These are phyloP conservation scores for Paramecium caudatum DNA, from an alignment of 73 alveolate genomes.

Conservation along the genomic window DNA sequence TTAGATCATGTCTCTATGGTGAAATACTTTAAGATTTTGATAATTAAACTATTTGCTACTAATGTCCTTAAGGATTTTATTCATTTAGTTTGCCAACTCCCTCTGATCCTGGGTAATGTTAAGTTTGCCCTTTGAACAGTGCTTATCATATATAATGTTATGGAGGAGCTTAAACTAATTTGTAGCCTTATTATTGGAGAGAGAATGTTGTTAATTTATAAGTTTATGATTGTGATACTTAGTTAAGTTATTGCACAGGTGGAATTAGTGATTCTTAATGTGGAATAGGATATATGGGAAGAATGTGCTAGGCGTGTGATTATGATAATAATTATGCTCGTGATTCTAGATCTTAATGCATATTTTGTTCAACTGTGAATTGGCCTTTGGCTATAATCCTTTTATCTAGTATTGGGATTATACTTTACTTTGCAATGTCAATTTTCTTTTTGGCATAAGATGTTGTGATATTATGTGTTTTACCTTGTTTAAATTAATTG, in stretches of 20 bases:
- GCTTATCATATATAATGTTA: background rate
- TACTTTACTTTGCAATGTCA: constrained; percentile 22
- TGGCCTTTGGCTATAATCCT: constrained; percentile 38
- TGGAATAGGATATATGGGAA: constrained; percentile 42
- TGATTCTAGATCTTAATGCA: background rate
- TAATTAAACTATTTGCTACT: constrained; percentile 26
- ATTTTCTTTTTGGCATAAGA: constrained; percentile 34
- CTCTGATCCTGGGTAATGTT: background rate
- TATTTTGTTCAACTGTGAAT: background rate
- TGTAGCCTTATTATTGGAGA: constrained; percentile 36
- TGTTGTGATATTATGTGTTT: constrained; percentile 41
- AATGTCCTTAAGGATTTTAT: constrained; percentile 11
- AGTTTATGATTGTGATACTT: constrained; percentile 15
- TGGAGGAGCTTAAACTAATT: constrained; percentile 63
- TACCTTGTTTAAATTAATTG: constrained; percentile 60
- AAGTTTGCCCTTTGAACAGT: background rate
- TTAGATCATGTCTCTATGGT: constrained; percentile 44
- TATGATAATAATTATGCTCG: constrained; percentile 36
- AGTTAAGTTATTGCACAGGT: constrained; percentile 17
- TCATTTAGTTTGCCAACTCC: constrained; percentile 4
- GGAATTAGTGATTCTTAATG: background rate
- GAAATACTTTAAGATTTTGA: background rate
- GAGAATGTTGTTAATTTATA: background rate
- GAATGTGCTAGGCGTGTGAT: constrained; percentile 60
- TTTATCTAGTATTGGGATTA: background rate